These are phyloP conservation scores for Mayamaea pseudoterrestris DNA, from an alignment of 108 stramenopile species.

Conservation along the genomic window DNA sequence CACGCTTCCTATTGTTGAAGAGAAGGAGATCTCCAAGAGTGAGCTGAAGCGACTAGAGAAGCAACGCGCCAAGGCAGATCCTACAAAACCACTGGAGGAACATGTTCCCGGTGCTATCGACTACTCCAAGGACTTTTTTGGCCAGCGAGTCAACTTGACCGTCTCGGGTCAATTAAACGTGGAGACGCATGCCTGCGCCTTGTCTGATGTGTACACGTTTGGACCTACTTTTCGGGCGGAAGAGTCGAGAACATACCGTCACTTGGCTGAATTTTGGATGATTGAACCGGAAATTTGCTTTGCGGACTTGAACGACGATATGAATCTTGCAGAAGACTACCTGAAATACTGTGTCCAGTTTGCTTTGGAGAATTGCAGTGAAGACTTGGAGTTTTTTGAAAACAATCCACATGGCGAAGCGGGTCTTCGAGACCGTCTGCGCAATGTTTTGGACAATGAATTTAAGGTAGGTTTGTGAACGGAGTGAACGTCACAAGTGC, in stretches of 20 bases:
- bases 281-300: conserved; percentile 93
- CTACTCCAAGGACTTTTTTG: conserved; percentile 72
- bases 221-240: conserved; percentile 92
- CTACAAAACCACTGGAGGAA: conserved; percentile 32
- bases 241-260: conserved; percentile 88
- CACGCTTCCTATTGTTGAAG: conserved; percentile 29
- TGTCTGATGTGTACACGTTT: conserved; percentile 92
- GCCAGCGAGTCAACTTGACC: conserved; percentile 62
- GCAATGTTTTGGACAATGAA: conserved; percentile 50
- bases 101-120: conserved; percentile 40
- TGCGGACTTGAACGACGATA: conserved; percentile 63
- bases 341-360: conserved; percentile 84
- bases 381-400: conserved; percentile 86
- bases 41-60: conserved; percentile 26
- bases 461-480: conserved; percentile 30
- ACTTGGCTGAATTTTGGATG: conserved; percentile 93
- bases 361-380: conserved; percentile 75
- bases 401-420: conserved; percentile 44
- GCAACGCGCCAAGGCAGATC: conserved; percentile 7
- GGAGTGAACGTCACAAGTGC: no score
- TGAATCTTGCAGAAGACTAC: conserved; percentile 90
- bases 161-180: conserved; percentile 91
- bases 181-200: conserved; percentile 83
- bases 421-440: conserved; percentile 44
- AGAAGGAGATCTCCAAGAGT: conserved; percentile 18